Evolutionary conservation across 169 alveolate species (phyloP).

Genomic region (Theileria annulata): DNA sequence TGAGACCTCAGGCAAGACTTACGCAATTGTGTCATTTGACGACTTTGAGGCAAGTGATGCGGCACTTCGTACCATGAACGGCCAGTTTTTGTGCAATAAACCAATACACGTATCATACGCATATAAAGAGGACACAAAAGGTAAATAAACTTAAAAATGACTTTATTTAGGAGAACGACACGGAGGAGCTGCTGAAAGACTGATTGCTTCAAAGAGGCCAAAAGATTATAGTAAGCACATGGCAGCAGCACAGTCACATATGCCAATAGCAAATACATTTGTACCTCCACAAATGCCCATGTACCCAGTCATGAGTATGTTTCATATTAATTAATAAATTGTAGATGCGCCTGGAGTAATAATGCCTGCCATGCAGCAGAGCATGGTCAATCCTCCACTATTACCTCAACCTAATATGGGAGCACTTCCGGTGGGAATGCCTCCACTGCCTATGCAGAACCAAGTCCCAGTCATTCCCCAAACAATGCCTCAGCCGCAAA

Average conservation of each 20-base stretch:
- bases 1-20: conserved; percentile 91
- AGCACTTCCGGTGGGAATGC: conserved; percentile 53
- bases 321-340: conserved; percentile 15
- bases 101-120: conserved; percentile 98
- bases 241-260: conserved; percentile 32
- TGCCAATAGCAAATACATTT: conserved; percentile 20
- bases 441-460: conserved; percentile 65
- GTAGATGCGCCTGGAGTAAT: conserved; percentile 2
- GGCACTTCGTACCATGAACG: conserved; percentile 96
- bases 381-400: conserved; percentile 33
- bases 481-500: conserved; percentile 66
- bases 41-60: conserved; percentile 97
- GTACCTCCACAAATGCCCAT: conserved; percentile 17
- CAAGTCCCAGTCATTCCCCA: conserved; percentile 49
- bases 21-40: conserved; percentile 96
- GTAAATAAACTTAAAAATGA: conserved; percentile 22
- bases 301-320: conserved; percentile 18
- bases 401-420: conserved; percentile 50
- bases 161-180: conserved; percentile 82
- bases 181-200: conserved; percentile 89
- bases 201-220: conserved; percentile 86
- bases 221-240: conserved; percentile 61
- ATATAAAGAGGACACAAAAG: conserved; percentile 94
- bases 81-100: conserved; percentile 93
- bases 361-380: conserved; percentile 35